Percentiles rank a stretch among this genome's conserved stretches.
Evolutionary conservation across 495 filamentous ascomycete genomes (phyloP).

Genomic region (Tuber indicum): DNA sequence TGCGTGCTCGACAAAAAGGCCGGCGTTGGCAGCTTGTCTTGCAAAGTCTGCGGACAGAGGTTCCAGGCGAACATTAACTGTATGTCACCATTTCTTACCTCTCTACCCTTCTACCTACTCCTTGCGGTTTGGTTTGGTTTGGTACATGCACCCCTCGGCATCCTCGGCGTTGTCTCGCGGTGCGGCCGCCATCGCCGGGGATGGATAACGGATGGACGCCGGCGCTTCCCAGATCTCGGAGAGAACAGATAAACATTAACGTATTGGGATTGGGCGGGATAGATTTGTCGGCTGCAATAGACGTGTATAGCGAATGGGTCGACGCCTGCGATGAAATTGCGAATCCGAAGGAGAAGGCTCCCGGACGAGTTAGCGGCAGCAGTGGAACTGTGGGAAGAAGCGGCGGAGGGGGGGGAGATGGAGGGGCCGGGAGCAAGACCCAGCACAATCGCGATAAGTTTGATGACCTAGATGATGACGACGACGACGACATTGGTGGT

Average conservation of each 20-base stretch:
- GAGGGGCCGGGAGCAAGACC: slow-evolving; percentile 40
- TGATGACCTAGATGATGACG: slow-evolving; percentile 34
- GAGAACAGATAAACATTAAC: not conserved
- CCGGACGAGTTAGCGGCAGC: slow-evolving; percentile 19
- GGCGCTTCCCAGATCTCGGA: not conserved
- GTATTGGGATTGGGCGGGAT: not conserved
- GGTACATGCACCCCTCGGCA: not conserved
- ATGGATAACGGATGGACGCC: slow-evolving; percentile 9
- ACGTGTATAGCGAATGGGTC: slow-evolving; percentile 97
- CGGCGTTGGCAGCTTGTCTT: slow-evolving; percentile 72
- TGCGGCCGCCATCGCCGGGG: not conserved
- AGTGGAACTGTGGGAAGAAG: slow-evolving; percentile 40
- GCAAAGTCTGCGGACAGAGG: slow-evolving; percentile 86
- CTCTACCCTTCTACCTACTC: not conserved
- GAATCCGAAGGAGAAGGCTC: slow-evolving; percentile 53
- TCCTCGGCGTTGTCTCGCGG: not conserved
- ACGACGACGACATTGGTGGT: slow-evolving; percentile 40
- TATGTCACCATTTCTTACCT: slow-evolving; percentile 46
- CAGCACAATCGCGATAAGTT: slow-evolving; percentile 14
- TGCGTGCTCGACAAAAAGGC: slow-evolving; percentile 89
- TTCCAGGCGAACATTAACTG: slow-evolving; percentile 92
- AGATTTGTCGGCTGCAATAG: slow-evolving; percentile 84
- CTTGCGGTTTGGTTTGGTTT: not conserved
- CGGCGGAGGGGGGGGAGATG: slow-evolving; percentile 45
- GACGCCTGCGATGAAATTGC: slow-evolving; percentile 86